Evolutionary conservation across 805 yeast species (phyloP), one percentile per base, ranked within the genome.

Genomic region (Candida mattraensis): DNA sequence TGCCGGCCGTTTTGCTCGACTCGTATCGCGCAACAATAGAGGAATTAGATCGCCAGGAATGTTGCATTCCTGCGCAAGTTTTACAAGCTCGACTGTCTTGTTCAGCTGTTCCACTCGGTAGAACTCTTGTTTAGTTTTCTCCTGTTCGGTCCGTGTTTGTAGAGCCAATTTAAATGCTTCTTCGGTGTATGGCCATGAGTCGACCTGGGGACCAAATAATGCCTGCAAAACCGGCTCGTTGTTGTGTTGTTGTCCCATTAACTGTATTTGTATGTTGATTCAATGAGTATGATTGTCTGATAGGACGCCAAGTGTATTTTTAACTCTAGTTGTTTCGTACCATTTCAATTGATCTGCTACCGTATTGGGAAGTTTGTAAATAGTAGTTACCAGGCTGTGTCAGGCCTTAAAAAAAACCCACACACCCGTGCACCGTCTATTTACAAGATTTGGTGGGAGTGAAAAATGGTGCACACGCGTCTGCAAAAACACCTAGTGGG

Each of bases 91-190:
- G 20, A 83, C 60, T 15, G 83, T 72, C 37, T 74, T 71, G 26
- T 72, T 71, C 17, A 82, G 67, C 25, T 72, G 63, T 53, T 88
- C 95, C 14, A 81, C 63, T 35, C 71, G 73, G 55, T 83, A 82
- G 48, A 69, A 80, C 47, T 83, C 93, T 56, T 88, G 96, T 46
- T 82, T 83, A 2, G 96, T 83, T 28, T 73, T 69, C 56, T 89
- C 96, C 53, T 83, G 91, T 54, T 87, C 88, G 3, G 76, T 58
- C 34, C 78, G 69, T 19, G 83, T 69, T 21, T 70, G 68, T 23
- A 87, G 60, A 0, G 87, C 80, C 44, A 74, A 76, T 17, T 67
- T 56, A 18, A 80, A 67, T 3, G 87, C 71, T 7, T 68, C 66
- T 36, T 82, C 83, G 6, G 81, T 63, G 49, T 65, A 70, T 0